These are phyloP conservation scores for Tulasnella sp. DNA, from an alignment of 768 basidiomycete genomes.

Conservation along the genomic window DNA sequence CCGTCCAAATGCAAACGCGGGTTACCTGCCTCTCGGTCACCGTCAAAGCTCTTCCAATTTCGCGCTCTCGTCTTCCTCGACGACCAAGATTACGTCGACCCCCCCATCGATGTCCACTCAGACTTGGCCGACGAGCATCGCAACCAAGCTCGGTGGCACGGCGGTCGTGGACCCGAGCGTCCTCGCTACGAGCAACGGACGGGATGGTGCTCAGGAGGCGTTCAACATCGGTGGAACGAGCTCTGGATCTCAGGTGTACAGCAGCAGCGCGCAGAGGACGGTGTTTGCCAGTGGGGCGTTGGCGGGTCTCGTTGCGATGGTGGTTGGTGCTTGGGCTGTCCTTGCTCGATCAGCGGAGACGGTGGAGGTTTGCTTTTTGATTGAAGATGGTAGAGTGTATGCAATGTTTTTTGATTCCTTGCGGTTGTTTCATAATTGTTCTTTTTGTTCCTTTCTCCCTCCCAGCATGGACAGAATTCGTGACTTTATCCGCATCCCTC, in stretches of 20 bases:
- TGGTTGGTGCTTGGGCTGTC: background rate
- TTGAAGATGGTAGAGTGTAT: background rate
- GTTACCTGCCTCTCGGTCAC: slow-evolving; percentile 10
- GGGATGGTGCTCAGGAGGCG: slow-evolving; percentile 36
- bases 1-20: slow-evolving; percentile 23
- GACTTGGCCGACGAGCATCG: too few relatives aligned
- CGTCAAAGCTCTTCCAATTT: slow-evolving; percentile 24
- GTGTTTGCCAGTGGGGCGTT: background rate
- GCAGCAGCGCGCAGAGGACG: background rate
- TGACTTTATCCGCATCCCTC: too few relatives aligned
- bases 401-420: too few relatives aligned
- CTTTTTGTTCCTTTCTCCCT: too few relatives aligned
- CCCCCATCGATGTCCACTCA: too few relatives aligned
- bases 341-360: background rate
- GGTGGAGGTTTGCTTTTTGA: background rate
- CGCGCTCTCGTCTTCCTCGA: slow-evolving; percentile 27
- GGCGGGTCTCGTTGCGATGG: background rate
- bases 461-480: background rate
- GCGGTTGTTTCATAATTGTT: too few relatives aligned
- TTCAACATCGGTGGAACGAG: slow-evolving; percentile 23
- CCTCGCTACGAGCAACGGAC: slow-evolving; percentile 64
- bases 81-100: too few relatives aligned
- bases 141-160: slow-evolving; percentile 41
- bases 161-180: slow-evolving; percentile 52
- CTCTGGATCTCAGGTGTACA: background rate